Conservation (phyloP, 2,329 filamentous ascomycete species). For the Cercospora sesami region DNA sequence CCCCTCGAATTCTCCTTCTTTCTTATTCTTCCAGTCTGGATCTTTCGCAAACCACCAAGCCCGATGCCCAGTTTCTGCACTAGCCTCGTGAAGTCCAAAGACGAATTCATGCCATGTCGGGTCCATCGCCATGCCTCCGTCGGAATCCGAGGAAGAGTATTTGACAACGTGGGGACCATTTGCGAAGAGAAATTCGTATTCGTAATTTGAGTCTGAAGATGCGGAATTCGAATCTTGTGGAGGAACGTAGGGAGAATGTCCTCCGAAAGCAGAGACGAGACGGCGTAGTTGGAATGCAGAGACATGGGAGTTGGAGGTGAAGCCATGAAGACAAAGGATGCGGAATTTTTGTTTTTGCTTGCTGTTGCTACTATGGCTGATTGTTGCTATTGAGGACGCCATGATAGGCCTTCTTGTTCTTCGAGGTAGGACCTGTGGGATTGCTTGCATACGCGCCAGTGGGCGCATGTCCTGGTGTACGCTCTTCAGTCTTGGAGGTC, state of each 20-base stretch:
- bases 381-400: neutral
- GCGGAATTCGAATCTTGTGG: neutral
- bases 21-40: slow-evolving; percentile 19
- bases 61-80: slow-evolving; percentile 22
- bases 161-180: slow-evolving; percentile 27
- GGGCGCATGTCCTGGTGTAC: neutral
- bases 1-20: slow-evolving; percentile 23
- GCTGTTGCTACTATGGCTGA: neutral
- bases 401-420: neutral
- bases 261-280: slow-evolving; percentile 20
- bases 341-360: slow-evolving; percentile 9
- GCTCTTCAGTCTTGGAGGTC: neutral
- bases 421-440: neutral
- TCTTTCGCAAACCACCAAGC: slow-evolving; percentile 29
- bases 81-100: neutral
- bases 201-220: neutral
- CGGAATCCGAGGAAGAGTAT: slow-evolving; percentile 5
- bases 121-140: slow-evolving; percentile 23
- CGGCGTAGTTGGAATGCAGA: slow-evolving; percentile 27
- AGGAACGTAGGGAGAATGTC: neutral
- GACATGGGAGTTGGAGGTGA: slow-evolving; percentile 27
- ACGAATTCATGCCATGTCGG: slow-evolving; percentile 28
- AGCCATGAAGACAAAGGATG: slow-evolving; percentile 29
- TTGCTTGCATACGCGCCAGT: neutral
- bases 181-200: slow-evolving; percentile 28